A percentile compares a stretch with the other conserved stretches of the same genome.
Evolutionary conservation across 345 rosid species (phyloP).

Genomic region (Anastatica hierochuntica): DNA sequence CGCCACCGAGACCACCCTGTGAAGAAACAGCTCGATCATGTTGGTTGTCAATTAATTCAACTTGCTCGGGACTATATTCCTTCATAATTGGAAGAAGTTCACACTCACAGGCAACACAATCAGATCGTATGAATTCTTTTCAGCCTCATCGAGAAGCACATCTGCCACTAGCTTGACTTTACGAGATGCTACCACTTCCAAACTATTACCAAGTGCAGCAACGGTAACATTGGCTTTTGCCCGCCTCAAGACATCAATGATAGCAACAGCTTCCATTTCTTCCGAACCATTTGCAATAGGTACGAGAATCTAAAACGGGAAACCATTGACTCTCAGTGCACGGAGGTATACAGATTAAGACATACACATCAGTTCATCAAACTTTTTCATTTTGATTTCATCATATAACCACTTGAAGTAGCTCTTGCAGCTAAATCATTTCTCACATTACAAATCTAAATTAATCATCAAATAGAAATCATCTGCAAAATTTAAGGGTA

Average conservation of each 20-base stretch:
- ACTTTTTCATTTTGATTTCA: background rate
- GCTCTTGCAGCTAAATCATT: background rate
- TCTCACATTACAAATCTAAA: background rate
- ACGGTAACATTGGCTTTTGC: conserved; percentile 82
- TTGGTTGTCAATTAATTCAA: background rate
- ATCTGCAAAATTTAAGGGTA: background rate
- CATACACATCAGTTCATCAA: background rate
- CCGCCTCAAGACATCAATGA: conserved; percentile 70
- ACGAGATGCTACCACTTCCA: conserved; percentile 79
- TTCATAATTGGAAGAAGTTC: background rate
- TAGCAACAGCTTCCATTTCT: conserved; percentile 87
- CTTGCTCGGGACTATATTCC: background rate
- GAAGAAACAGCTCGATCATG: background rate
- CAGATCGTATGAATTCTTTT: conserved; percentile 64
- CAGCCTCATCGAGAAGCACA: conserved; percentile 79
- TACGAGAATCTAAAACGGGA: conserved; percentile 62
- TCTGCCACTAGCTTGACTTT: conserved; percentile 79
- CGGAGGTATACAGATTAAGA: background rate
- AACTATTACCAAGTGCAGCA: conserved; percentile 67
- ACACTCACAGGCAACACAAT: conserved; percentile 78
- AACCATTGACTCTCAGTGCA: background rate
- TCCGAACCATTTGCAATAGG: conserved; percentile 85
- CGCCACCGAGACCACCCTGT: conserved; percentile 95
- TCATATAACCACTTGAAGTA: background rate
- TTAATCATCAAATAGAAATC: background rate